A percentile compares a stretch with the other conserved stretches of the same genome.
These are phyloP conservation scores for Botryotinia calthae DNA, from an alignment of 2,329 filamentous ascomycete species.

Conservation along the genomic window DNA sequence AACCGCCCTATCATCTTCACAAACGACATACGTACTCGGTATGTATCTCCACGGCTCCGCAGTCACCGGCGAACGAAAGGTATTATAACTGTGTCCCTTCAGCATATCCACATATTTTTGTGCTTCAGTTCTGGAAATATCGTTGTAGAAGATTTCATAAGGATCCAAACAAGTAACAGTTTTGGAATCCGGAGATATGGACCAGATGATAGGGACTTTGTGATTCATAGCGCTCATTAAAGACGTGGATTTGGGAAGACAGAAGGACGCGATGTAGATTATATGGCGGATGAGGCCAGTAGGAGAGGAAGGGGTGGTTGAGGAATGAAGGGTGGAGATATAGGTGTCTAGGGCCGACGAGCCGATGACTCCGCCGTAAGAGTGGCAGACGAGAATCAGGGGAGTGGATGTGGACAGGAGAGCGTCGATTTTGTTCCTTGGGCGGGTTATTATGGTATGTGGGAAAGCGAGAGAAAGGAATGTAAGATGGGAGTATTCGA, in stretches of 20 bases:
- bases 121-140: constrained; percentile 34
- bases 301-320: not conserved
- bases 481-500: not conserved
- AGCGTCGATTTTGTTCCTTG: constrained; percentile 22
- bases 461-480: not conserved
- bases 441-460: not conserved
- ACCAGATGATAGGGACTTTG: too few relatives aligned
- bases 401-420: constrained; percentile 42
- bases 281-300: not conserved
- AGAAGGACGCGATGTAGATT: constrained; percentile 23
- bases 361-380: constrained; percentile 42
- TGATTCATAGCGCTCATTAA: constrained; percentile 24
- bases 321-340: not conserved
- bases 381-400: constrained; percentile 43
- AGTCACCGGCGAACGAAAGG: constrained; percentile 32
- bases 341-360: constrained; percentile 40
- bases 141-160: constrained; percentile 40
- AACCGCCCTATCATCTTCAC: constrained; percentile 42
- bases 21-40: constrained; percentile 44
- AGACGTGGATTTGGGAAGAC: constrained; percentile 25
- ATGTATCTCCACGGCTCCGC: constrained; percentile 43
- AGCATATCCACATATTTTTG: constrained; percentile 28
- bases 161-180: constrained; percentile 27
- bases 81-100: constrained; percentile 36
- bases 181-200: constrained; percentile 5